Conservation (phyloP, 768 basidiomycete species). For the Collybia nuda region DNA sequence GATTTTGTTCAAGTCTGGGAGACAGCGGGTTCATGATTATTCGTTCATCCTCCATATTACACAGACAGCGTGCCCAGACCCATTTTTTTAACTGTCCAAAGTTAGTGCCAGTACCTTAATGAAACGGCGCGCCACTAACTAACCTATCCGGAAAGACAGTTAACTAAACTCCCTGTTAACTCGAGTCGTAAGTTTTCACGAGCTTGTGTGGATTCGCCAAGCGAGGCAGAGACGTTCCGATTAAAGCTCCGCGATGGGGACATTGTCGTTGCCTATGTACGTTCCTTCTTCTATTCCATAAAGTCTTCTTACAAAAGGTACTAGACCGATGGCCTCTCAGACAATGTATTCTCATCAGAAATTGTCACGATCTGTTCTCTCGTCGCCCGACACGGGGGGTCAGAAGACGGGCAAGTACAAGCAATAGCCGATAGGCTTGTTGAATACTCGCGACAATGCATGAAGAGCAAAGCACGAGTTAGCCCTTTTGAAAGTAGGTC, state of each 20-base stretch:
- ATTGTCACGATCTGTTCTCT: conserved; percentile 70
- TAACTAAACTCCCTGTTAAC: conserved; percentile 52
- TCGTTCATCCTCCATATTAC: conserved; percentile 62
- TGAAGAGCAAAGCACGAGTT: conserved; percentile 60
- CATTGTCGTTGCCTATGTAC: conserved; percentile 49
- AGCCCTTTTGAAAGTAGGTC: conserved; percentile 76
- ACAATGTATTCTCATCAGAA: conserved; percentile 70
- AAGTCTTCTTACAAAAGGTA: neutral
- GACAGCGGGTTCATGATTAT: conserved; percentile 78
- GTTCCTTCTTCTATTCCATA: conserved; percentile 21
- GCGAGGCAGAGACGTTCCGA: conserved; percentile 44
- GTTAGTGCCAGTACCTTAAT: conserved; percentile 27
- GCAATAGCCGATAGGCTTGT: conserved; percentile 72
- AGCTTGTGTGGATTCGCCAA: conserved; percentile 55
- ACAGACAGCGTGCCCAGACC: conserved; percentile 49
- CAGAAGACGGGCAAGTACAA: conserved; percentile 66
- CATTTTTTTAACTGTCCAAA: conserved; percentile 60
- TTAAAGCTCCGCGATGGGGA: conserved; percentile 50
- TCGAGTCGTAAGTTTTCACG: conserved; percentile 39
- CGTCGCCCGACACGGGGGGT: conserved; percentile 51
- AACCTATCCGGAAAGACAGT: conserved; percentile 36
- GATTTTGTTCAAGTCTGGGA: conserved; percentile 51
- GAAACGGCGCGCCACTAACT: conserved; percentile 11
- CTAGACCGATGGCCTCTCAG: conserved; percentile 56
- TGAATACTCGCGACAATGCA: conserved; percentile 66